Conservation (phyloP, 2,329 filamentous ascomycete species). For the Chrysoporthe austroafricana region DNA sequence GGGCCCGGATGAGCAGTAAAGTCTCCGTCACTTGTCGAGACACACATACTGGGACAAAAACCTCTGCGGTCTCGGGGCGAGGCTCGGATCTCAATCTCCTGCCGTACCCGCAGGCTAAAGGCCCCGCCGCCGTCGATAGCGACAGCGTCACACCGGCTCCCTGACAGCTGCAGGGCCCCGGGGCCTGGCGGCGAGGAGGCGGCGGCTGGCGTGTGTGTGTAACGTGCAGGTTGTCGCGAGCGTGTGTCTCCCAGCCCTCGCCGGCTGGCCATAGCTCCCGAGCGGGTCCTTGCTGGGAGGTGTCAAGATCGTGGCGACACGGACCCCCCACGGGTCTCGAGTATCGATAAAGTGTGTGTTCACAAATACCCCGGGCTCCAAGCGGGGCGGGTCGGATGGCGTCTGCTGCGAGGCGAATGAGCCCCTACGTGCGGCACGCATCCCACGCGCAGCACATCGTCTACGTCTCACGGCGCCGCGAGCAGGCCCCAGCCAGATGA, state of each 20-base stretch:
- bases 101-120: not conserved
- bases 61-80: not conserved
- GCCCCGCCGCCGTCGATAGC: not conserved
- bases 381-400: too few relatives aligned
- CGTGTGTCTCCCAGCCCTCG: too few relatives aligned
- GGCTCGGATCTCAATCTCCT: not conserved
- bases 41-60: not conserved
- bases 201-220: not conserved
- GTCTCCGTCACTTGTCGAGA: too few relatives aligned
- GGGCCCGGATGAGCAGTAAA: too few relatives aligned
- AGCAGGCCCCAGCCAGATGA: not conserved
- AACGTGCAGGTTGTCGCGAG: not conserved
- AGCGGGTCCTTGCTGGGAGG: not conserved
- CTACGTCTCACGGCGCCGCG: too few relatives aligned
- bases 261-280: too few relatives aligned
- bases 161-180: slow-evolving; percentile 11
- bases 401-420: too few relatives aligned
- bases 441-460: too few relatives aligned
- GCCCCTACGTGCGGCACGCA: too few relatives aligned
- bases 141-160: not conserved
- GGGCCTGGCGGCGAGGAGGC: not conserved
- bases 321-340: too few relatives aligned
- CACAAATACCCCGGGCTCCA: too few relatives aligned
- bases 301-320: not conserved
- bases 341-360: too few relatives aligned